phyloP scores from a whole-genome alignment of 2,329 filamentous ascomycete species.

The Alternaria sp. region DNA sequence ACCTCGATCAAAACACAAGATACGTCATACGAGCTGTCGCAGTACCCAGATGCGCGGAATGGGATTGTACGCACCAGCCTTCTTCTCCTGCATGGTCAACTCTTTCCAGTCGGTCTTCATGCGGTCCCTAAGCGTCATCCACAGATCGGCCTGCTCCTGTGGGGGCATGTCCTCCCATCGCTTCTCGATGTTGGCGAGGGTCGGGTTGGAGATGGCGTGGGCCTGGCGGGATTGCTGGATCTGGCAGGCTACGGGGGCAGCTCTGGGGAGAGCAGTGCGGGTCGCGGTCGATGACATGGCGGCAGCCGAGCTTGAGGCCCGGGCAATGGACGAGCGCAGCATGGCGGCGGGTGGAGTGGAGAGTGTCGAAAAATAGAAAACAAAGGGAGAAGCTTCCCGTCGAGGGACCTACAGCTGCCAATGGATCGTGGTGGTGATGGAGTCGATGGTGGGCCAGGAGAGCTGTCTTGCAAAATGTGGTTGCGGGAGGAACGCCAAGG shows the following conservation, averaged over 20 bases:
- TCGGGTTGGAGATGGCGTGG: slow-evolving; percentile 97
- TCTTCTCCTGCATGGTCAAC: slow-evolving; percentile 96
- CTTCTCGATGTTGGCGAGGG: slow-evolving; percentile 98
- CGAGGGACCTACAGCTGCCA: slow-evolving; percentile 45
- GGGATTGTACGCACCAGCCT: slow-evolving; percentile 78
- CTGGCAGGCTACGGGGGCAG: slow-evolving; percentile 48
- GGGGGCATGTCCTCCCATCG: slow-evolving; percentile 98
- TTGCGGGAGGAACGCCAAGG: slow-evolving; percentile 22
- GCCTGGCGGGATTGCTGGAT: slow-evolving; percentile 67
- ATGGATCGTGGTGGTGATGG: slow-evolving; percentile 46
- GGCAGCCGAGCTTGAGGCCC: slow-evolving; percentile 46
- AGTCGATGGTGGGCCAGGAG: slow-evolving; percentile 34
- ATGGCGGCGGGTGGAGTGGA: slow-evolving; percentile 49
- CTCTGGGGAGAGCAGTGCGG: slow-evolving; percentile 41
- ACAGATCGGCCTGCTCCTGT: slow-evolving; percentile 98
- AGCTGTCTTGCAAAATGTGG: slow-evolving; percentile 27
- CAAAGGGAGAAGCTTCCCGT: slow-evolving; percentile 42
- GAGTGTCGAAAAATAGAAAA: slow-evolving; percentile 43
- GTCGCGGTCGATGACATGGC: slow-evolving; percentile 43
- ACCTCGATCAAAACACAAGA: slow-evolving; percentile 26
- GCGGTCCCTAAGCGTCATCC: slow-evolving; percentile 97
- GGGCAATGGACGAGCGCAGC: slow-evolving; percentile 49
- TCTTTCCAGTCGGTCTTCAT: slow-evolving; percentile 99
- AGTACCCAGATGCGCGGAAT: slow-evolving; percentile 17
- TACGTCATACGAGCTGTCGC: slow-evolving; percentile 38